Evolutionary conservation across 2,329 filamentous ascomycete species (phyloP), one percentile per base, ranked within the genome.

Genomic region (Fusarium sp.): DNA sequence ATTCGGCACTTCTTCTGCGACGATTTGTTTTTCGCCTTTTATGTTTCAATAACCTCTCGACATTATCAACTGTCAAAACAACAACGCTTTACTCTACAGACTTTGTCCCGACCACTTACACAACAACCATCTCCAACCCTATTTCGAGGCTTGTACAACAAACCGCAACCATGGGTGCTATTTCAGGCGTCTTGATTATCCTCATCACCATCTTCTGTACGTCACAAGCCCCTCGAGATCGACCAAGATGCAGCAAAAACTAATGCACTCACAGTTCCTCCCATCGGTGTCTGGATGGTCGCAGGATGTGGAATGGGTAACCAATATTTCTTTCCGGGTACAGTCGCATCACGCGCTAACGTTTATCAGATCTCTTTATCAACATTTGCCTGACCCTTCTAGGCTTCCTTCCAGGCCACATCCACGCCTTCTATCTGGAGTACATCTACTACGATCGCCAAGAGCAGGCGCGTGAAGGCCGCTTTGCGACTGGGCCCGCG

Each of bases 391-490:
- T 92, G 66, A 92, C 90, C 1, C 73, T 92, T 28, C 84, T 92
- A 23, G 89, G 89, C n/a, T 92, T 91, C 78, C 80, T 96, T 50
- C 93, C 93, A 0, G 93, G 92, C 10, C 90, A 93, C 71, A 87
- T 95, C 41, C 90, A 94, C 77, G 92, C 92, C 42, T 94, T 94
- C 79, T 96, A 94, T 77, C 71, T 93, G 65, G 89, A 94, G 80
- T 97, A 94, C 77, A 84, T 97, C 66, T 97, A 94, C 82, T 95
- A 91, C 79, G 88, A 93, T 74, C 91, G 91, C 38, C 86, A 85
- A 54, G 89, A 93, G 71, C 86, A 90, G 76, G 84, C 85, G 4
- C 80, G 84, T 44, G 82, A 86, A 33, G 91, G 91, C 8, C 82
- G 84, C 13, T 84, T 84, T 62, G 81, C 85, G 21, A 81, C 83